Evolutionary conservation across 495 filamentous ascomycete genomes (phyloP).

Genomic region (Tuber microsphaerosporum): DNA sequence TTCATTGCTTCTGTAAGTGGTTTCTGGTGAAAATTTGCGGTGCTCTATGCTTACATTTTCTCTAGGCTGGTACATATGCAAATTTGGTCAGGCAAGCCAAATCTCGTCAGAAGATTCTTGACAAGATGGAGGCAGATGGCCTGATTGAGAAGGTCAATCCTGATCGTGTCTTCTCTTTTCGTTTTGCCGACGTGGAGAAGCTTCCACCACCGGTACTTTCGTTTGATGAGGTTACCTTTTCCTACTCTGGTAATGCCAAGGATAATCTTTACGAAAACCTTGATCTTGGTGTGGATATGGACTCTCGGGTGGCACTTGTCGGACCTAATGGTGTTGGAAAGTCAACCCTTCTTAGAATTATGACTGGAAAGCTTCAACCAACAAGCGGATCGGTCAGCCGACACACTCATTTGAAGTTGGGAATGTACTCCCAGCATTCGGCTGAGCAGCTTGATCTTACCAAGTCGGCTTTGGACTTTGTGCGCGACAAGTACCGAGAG

Average conservation of each 20-base stretch:
- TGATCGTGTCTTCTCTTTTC: constrained; percentile 93
- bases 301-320: constrained; percentile 91
- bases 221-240: constrained; percentile 95
- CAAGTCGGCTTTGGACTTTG: constrained; percentile 96
- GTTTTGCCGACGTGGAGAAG: constrained; percentile 97
- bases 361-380: constrained; percentile 91
- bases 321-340: constrained; percentile 99
- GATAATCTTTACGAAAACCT: constrained; percentile 95
- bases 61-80: constrained; percentile 83
- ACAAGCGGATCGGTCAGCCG: constrained; percentile 72
- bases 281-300: constrained; percentile 99
- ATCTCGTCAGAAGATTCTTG: constrained; percentile 97
- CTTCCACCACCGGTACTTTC: constrained; percentile 92
- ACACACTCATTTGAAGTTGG: constrained; percentile 97
- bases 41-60: constrained; percentile 8
- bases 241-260: constrained; percentile 79
- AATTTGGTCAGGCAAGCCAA: constrained; percentile 98
- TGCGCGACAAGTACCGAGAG: constrained; percentile 83
- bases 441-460: constrained; percentile 96
- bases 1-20: constrained; percentile 80
- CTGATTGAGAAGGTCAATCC: constrained; percentile 83
- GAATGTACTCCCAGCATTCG: constrained; percentile 95
- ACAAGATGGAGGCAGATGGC: constrained; percentile 99
- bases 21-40: background rate
- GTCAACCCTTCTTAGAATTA: constrained; percentile 93